These are phyloP conservation scores for Aureobasidium sp. DNA, from an alignment of 2,329 filamentous ascomycete species.

Conservation along the genomic window DNA sequence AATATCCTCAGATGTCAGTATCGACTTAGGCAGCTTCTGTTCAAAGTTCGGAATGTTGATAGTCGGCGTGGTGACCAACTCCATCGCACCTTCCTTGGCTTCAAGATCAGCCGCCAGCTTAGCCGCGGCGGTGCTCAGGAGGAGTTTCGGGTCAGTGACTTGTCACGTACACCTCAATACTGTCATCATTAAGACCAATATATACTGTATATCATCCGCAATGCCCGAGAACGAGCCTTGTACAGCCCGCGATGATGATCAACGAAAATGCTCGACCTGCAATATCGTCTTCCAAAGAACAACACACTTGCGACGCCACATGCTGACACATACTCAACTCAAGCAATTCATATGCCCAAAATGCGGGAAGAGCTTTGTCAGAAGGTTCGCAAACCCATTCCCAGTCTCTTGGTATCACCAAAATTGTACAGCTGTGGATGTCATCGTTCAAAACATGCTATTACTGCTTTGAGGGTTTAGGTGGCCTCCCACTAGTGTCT, in stretches of 20 bases:
- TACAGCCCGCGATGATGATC: background rate
- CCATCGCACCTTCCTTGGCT: background rate
- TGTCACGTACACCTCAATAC: background rate
- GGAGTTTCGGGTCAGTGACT: background rate
- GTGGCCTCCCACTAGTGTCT: background rate
- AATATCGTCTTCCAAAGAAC: background rate
- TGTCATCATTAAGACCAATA: background rate
- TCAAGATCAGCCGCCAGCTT: background rate
- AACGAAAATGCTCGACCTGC: conserved; percentile 8
- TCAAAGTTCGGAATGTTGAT: background rate
- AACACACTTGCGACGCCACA: conserved; percentile 3
- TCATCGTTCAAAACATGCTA: background rate
- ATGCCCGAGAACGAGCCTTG: background rate
- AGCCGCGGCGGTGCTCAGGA: background rate
- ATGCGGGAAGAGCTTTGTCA: conserved; percentile 5
- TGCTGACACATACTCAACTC: conserved; percentile 5
- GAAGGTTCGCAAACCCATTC: background rate
- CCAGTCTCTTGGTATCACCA: background rate
- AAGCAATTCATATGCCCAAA: conserved; percentile 1
- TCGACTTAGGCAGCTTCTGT: background rate
- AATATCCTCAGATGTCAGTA: no score
- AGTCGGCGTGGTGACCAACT: background rate
- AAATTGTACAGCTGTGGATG: background rate
- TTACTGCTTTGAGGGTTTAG: background rate
- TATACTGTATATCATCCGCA: background rate